Evolutionary conservation across 2,329 filamentous ascomycete species (phyloP), one percentile per base, ranked within the genome.

Genomic region (Colletotrichum graminicola): DNA sequence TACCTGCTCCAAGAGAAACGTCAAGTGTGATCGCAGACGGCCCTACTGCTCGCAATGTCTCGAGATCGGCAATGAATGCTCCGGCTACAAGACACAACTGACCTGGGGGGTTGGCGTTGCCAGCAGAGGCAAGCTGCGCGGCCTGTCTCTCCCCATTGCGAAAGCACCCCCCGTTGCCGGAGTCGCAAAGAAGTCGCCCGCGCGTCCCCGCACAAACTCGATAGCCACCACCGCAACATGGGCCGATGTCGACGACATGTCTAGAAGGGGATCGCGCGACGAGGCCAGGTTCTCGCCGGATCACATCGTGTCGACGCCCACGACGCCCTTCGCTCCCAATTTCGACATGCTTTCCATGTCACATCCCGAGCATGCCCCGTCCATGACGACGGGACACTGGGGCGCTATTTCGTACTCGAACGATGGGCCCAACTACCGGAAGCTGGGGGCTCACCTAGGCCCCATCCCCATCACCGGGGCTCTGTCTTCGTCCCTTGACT

Each of bases 21-120:
- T 92, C 74, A 93, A 94, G 82, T 99, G 95, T 84, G 95, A 98
- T 83, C 91, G 95, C 76, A 91, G 94, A 79, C 89, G 95, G 77
- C 95, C 95, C 11, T 98, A 98, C 83, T 98, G 96, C 84, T 94
- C 94, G 55, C 95, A 94, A 82, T 99, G 95, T 81, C 89, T 98
- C 74, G 94, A 97, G 76, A 88, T 94, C 74, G 95, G 94, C 75
- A 94, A 94, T 80, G 94, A 97, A 79, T 98, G 95, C 84, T 94
- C 94, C 36, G 95, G 95, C 71, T 98, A 98, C 86, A 97, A 97
- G 84, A 98, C 95, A 21, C 95, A 95, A 76, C 87, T 98, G 82
- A 98, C 95, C 57, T 98, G 95, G 95, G 94, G 94, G 52, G 94
- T 98, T 59, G 95, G 95, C 62, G 95, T 98, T 71, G 95, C 95